phyloP scores from a whole-genome alignment of 768 basidiomycete genomes.

The Amanita muscaria region DNA sequence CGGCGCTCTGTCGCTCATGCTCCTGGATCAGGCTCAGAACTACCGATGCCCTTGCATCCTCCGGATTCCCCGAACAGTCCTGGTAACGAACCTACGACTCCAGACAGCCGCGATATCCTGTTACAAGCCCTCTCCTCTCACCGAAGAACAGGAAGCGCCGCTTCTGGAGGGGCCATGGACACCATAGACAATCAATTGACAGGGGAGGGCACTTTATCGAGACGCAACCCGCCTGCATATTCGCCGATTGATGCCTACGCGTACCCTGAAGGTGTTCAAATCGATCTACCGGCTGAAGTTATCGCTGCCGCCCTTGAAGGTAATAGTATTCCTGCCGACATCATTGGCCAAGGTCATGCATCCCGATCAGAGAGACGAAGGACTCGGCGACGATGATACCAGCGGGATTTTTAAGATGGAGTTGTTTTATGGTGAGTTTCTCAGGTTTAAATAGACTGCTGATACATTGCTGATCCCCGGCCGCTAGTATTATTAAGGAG shows the following conservation, averaged over 20 bases:
- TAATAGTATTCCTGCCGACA: slow-evolving; percentile 47
- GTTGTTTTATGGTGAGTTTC: slow-evolving; percentile 23
- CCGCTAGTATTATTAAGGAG: slow-evolving; percentile 6
- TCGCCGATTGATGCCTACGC: slow-evolving; percentile 82
- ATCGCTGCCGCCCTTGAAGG: slow-evolving; percentile 86
- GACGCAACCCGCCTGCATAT: slow-evolving; percentile 77
- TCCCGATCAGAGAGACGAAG: slow-evolving; percentile 50
- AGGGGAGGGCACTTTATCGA: slow-evolving; percentile 24
- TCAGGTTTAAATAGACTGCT: slow-evolving; percentile 1
- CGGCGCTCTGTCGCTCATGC: slow-evolving; percentile 58
- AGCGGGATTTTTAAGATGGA: slow-evolving; percentile 10
- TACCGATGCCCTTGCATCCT: slow-evolving; percentile 64
- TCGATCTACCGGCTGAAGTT: slow-evolving; percentile 88
- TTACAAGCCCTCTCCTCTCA: slow-evolving; percentile 50
- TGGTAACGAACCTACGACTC: slow-evolving; percentile 76
- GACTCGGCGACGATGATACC: slow-evolving; percentile 39
- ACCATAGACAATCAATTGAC: neutral
- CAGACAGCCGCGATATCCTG: slow-evolving; percentile 74
- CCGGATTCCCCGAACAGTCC: slow-evolving; percentile 74
- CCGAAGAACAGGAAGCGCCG: slow-evolving; percentile 28
- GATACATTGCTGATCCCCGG: neutral
- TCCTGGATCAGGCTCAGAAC: slow-evolving; percentile 58
- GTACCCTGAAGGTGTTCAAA: slow-evolving; percentile 83
- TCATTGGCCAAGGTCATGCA: slow-evolving; percentile 42
- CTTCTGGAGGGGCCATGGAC: slow-evolving; percentile 11